Percentiles rank a stretch among this genome's conserved stretches.
Conservation (phyloP, 371 early-diverging fungal genomes). For the Apophysomyces sp. region DNA sequence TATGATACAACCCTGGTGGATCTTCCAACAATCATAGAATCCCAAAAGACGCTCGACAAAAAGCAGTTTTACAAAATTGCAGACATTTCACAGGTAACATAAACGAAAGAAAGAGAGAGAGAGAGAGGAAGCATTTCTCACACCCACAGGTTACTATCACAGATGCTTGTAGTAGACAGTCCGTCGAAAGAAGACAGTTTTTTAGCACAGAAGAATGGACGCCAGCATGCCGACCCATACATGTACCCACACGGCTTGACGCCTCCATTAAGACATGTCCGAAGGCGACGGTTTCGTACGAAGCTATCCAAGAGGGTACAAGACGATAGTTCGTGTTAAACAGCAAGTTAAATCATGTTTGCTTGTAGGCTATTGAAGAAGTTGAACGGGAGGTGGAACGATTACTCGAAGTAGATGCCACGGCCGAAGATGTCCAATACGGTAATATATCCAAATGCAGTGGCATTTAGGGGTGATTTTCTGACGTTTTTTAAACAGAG, state of each 20-base stretch:
- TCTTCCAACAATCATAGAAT: constrained; percentile 95
- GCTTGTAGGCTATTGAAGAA: constrained; percentile 75
- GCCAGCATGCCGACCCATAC: constrained; percentile 52
- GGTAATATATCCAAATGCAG: constrained; percentile 30
- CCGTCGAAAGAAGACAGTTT: constrained; percentile 24
- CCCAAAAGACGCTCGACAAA: constrained; percentile 93
- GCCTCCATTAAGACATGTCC: constrained; percentile 86
- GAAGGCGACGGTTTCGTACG: constrained; percentile 87
- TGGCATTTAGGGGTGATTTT: neutral
- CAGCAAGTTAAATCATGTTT: neutral
- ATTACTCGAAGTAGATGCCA: constrained; percentile 79
- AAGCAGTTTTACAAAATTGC: constrained; percentile 97
- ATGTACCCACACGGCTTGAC: constrained; percentile 87
- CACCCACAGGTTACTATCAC: neutral
- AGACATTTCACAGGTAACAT: constrained; percentile 87
- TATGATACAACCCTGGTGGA: constrained; percentile 81
- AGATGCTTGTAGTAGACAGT: constrained; percentile 67
- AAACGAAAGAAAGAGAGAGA: constrained; percentile 5
- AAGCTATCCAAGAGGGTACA: constrained; percentile 79
- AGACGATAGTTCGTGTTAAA: neutral
- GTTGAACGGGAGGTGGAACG: constrained; percentile 90
- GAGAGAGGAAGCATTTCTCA: neutral
- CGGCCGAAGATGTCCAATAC: constrained; percentile 76
- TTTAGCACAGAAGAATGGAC: constrained; percentile 26
- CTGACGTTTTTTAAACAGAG: constrained; percentile 19